These are phyloP conservation scores for Talaromyces sp. DNA, from an alignment of 2,329 filamentous ascomycete genomes.

Conservation along the genomic window DNA sequence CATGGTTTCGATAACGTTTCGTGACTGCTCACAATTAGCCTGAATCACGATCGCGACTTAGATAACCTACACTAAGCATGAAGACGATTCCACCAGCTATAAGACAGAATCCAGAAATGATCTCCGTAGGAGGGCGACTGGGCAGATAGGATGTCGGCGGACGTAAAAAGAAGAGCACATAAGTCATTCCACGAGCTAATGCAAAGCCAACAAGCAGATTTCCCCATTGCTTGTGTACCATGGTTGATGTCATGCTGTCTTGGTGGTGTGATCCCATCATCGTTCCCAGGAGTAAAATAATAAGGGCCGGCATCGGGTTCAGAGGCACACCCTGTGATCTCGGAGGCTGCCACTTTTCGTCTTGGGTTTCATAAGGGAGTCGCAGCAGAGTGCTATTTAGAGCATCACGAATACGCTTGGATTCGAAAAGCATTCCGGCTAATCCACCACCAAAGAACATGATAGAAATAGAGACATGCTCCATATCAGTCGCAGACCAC, in stretches of 20 bases:
- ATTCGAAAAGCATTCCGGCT: conserved; percentile 86
- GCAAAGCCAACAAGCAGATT: conserved; percentile 79
- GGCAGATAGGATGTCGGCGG: conserved; percentile 80
- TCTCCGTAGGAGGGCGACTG: conserved; percentile 83
- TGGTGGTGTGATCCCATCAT: conserved; percentile 97
- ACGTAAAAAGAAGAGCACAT: conserved; percentile 75
- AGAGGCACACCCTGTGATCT: conserved; percentile 72
- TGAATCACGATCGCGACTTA: background rate
- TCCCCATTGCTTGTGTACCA: conserved; percentile 95
- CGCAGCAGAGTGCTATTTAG: conserved; percentile 53
- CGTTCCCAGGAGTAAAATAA: conserved; percentile 83
- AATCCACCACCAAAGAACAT: conserved; percentile 92
- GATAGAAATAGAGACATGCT: conserved; percentile 89
- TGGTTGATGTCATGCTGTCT: conserved; percentile 77
- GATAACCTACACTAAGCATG: conserved; percentile 76
- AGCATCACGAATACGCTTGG: conserved; percentile 63
- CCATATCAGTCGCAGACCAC: conserved; percentile 80
- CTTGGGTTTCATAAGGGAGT: conserved; percentile 44
- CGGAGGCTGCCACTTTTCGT: conserved; percentile 61
- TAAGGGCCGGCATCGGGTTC: conserved; percentile 84
- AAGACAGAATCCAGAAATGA: conserved; percentile 84
- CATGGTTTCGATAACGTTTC: conserved; percentile 76
- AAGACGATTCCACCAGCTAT: conserved; percentile 87
- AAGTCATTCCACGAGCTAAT: conserved; percentile 76
- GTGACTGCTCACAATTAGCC: conserved; percentile 55